phyloP scores from a whole-genome alignment of 1,284 basidiomycete species.

The Ganoderma lucidum region DNA sequence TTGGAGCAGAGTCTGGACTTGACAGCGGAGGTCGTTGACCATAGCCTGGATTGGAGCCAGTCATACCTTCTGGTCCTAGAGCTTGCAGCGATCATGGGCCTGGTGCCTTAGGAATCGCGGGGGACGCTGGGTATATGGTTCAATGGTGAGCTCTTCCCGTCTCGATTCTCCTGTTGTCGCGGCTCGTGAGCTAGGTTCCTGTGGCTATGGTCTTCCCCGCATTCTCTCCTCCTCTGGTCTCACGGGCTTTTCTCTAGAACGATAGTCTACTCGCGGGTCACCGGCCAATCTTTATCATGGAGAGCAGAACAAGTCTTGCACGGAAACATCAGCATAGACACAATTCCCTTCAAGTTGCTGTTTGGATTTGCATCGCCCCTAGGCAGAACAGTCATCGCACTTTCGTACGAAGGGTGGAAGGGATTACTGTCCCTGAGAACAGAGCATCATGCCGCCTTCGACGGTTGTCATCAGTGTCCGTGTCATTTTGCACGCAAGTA shows the following conservation, averaged over 20 bases:
- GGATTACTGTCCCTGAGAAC: background rate
- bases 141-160: background rate
- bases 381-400: background rate
- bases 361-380: background rate
- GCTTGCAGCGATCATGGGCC: background rate
- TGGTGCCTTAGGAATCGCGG: background rate
- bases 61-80: background rate
- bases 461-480: background rate
- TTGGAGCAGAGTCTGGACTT: no score
- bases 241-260: background rate
- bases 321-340: background rate
- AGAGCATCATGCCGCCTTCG: background rate
- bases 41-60: no score
- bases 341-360: no score
- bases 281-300: no score
- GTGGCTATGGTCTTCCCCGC: background rate
- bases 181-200: background rate
- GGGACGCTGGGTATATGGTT: no score
- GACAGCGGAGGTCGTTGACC: no score
- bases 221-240: background rate
- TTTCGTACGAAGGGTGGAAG: background rate
- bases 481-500: background rate
- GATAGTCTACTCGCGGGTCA: no score
- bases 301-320: background rate
- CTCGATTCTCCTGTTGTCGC: background rate